Percentiles rank a stretch among this genome's conserved stretches.
These are phyloP conservation scores for Delphinella strobiligena DNA, from an alignment of 2,329 filamentous ascomycete species.

Conservation along the genomic window DNA sequence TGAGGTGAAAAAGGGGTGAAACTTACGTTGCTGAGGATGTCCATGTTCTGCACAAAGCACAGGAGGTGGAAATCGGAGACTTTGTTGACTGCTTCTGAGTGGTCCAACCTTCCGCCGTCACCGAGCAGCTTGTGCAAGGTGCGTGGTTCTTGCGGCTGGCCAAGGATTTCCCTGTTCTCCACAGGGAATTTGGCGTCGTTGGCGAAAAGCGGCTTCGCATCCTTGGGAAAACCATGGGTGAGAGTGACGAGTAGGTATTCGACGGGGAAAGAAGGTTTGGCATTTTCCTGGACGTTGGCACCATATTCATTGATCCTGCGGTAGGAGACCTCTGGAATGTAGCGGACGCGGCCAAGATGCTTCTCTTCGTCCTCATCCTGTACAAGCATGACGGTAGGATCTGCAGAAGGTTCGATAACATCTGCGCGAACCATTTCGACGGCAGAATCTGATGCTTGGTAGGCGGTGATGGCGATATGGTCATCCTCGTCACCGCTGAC, in stretches of 20 bases:
- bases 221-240: slow-evolving; percentile 87
- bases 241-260: slow-evolving; percentile 94
- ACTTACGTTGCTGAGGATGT: slow-evolving; percentile 69
- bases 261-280: slow-evolving; percentile 89
- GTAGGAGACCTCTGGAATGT: slow-evolving; percentile 97
- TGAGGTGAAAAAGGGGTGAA: not conserved
- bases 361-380: slow-evolving; percentile 83
- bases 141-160: slow-evolving; percentile 70
- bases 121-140: slow-evolving; percentile 57
- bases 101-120: slow-evolving; percentile 43
- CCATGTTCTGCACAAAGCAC: slow-evolving; percentile 71
- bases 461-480: slow-evolving; percentile 78
- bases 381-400: slow-evolving; percentile 88
- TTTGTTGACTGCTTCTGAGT: slow-evolving; percentile 51
- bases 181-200: slow-evolving; percentile 61
- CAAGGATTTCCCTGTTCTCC: slow-evolving; percentile 80
- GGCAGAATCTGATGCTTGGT: slow-evolving; percentile 89
- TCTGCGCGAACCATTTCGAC: slow-evolving; percentile 96
- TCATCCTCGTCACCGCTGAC: slow-evolving; percentile 86
- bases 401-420: slow-evolving; percentile 87
- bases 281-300: slow-evolving; percentile 91
- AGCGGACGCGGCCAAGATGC: slow-evolving; percentile 56
- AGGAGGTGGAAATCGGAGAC: slow-evolving; percentile 92
- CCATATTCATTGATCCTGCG: slow-evolving; percentile 92
- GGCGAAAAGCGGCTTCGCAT: slow-evolving; percentile 64